A percentile compares a stretch with the other conserved stretches of the same genome.
These are phyloP conservation scores for Neostapfia colusana DNA, from an alignment of 176 grass and related monocot genomes.

Conservation along the genomic window DNA sequence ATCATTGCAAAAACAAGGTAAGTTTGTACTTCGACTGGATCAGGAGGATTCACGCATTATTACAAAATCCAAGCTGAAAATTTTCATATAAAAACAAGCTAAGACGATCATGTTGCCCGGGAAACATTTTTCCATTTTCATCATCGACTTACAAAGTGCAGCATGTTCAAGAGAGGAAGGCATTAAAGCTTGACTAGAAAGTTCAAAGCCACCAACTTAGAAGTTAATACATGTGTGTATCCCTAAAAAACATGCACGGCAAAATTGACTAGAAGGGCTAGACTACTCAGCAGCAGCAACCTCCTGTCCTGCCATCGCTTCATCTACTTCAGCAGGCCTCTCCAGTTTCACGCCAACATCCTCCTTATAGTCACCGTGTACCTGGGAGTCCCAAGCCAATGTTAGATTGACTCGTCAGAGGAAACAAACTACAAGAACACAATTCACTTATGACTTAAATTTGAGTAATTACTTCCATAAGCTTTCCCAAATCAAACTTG, in stretches of 20 bases:
- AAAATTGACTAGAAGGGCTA: conserved; percentile 9
- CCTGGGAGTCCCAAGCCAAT: conserved; percentile 33
- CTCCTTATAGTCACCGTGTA: conserved; percentile 87
- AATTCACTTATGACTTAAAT: no score
- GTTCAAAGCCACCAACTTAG: conserved; percentile 4
- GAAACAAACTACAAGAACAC: neutral
- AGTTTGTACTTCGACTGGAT: neutral
- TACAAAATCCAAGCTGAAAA: neutral
- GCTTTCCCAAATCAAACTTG: conserved; percentile 88
- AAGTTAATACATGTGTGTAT: conserved; percentile 33
- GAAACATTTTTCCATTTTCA: neutral
- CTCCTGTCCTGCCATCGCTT: conserved; percentile 48
- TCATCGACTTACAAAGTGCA: neutral
- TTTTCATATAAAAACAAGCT: neutral
- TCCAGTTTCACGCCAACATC: conserved; percentile 77
- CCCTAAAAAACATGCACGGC: conserved; percentile 16
- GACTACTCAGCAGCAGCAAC: conserved; percentile 51
- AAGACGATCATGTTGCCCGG: neutral
- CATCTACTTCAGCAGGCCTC: conserved; percentile 68
- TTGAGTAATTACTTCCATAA: conserved; percentile 82
- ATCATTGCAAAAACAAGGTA: no score
- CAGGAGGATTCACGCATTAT: neutral
- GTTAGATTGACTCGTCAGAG: neutral
- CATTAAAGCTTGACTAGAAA: conserved; percentile 20
- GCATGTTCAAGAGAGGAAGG: neutral